These are phyloP conservation scores for Ehretia macrophylla DNA, from an alignment of 257 asterid species.

Conservation along the genomic window DNA sequence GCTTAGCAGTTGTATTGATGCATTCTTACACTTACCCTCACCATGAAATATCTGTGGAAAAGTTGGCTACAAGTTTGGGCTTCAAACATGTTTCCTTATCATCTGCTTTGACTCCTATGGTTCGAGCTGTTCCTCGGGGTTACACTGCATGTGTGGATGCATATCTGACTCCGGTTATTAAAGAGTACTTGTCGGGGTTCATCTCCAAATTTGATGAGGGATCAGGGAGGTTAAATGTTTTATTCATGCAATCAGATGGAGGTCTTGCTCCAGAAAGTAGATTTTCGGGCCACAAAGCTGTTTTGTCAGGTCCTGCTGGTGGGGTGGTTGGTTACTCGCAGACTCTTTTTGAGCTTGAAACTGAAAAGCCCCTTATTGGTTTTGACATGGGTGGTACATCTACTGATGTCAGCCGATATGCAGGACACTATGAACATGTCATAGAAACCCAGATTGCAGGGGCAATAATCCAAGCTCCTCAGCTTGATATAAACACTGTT, in stretches of 20 bases:
- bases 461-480: conserved; percentile 95
- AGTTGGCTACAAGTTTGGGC: conserved; percentile 72
- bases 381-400: conserved; percentile 99
- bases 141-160: conserved; percentile 97
- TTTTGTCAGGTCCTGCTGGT: conserved; percentile 97
- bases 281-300: conserved; percentile 98
- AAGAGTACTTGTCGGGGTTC: conserved; percentile 79
- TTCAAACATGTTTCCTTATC: conserved; percentile 90
- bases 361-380: conserved; percentile 88
- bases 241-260: conserved; percentile 98
- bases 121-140: conserved; percentile 98
- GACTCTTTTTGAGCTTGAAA: conserved; percentile 77
- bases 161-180: conserved; percentile 89
- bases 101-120: conserved; percentile 94
- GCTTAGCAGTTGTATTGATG: conserved; percentile 83
- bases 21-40: conserved; percentile 92
- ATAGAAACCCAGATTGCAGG: conserved; percentile 93
- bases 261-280: conserved; percentile 93
- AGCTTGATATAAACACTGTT: conserved; percentile 93
- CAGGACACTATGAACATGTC: conserved; percentile 88
- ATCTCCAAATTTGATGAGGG: conserved; percentile 90
- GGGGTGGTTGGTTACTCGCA: conserved; percentile 98
- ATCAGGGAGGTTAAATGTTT: conserved; percentile 60
- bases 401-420: conserved; percentile 94
- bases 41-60: conserved; percentile 65